A percentile compares a stretch with the other conserved stretches of the same genome.
Evolutionary conservation across 1,139 yeast genomes (phyloP).

Genomic region (Yamadazyma spencermartinsiae): DNA sequence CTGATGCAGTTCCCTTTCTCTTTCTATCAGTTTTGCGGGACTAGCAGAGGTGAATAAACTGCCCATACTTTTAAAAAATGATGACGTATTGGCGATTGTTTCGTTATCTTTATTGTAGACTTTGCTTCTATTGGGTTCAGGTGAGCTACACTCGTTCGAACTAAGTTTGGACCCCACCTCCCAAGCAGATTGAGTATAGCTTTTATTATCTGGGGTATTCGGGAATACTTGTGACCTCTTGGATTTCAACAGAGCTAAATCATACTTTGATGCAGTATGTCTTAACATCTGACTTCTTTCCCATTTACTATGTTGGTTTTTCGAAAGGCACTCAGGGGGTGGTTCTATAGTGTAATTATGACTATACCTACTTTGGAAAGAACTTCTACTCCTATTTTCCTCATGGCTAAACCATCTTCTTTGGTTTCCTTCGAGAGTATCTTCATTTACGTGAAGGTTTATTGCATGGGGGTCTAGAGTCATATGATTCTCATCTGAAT

Average conservation of each 20-base stretch:
- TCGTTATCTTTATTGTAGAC: background rate
- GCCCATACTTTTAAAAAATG: slow-evolving; percentile 13
- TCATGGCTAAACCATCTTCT: background rate
- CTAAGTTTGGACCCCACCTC: background rate
- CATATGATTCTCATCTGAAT: background rate
- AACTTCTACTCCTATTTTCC: background rate
- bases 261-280: slow-evolving; percentile 17
- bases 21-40: slow-evolving; percentile 1
- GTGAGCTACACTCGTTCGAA: background rate
- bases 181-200: background rate
- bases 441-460: background rate
- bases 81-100: slow-evolving; percentile 8
- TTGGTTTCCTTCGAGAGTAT: background rate
- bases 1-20: background rate
- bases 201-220: background rate
- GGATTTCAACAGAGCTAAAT: slow-evolving; percentile 9
- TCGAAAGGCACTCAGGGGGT: slow-evolving; percentile 18
- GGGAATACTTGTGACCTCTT: slow-evolving; percentile 6
- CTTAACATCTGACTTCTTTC: slow-evolving; percentile 24
- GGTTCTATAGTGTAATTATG: slow-evolving; percentile 15
- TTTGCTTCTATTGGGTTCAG: background rate
- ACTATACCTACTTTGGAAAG: slow-evolving; percentile 10
- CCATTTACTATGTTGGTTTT: slow-evolving; percentile 20
- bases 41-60: slow-evolving; percentile 8
- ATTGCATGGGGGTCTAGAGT: slow-evolving; percentile 3